Evolutionary conservation across 305 asterid species (phyloP).

Genomic region (Ruellia speciosa): DNA sequence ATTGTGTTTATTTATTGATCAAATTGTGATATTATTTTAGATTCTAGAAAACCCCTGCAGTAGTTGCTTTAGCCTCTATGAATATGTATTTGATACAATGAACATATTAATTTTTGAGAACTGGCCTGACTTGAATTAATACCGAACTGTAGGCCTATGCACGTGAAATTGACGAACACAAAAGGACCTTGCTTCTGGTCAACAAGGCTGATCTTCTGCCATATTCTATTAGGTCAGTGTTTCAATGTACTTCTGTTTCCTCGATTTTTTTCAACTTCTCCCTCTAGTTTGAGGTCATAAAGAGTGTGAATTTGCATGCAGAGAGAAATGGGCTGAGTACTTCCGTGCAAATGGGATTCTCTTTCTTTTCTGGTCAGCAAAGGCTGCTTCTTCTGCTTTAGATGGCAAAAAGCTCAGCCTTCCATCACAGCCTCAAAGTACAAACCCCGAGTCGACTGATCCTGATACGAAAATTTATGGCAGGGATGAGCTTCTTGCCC

Average conservation of each 20-base stretch:
- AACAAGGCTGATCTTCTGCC: slow-evolving; percentile 97
- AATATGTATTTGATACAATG: too few species aligned
- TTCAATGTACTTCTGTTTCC: slow-evolving; percentile 18
- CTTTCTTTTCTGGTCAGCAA: slow-evolving; percentile 96
- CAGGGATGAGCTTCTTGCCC: slow-evolving; percentile 69
- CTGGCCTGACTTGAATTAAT: neutral
- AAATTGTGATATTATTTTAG: neutral
- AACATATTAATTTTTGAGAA: too few species aligned
- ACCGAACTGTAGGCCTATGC: slow-evolving; percentile 66
- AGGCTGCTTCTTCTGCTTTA: slow-evolving; percentile 74
- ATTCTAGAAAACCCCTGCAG: neutral
- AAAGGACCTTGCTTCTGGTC: slow-evolving; percentile 78
- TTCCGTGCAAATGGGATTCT: slow-evolving; percentile 68
- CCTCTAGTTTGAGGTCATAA: neutral
- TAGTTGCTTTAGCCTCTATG: neutral
- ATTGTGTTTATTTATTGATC: neutral
- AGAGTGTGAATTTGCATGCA: slow-evolving; percentile 22
- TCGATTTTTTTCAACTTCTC: slow-evolving; percentile 3
- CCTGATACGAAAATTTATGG: slow-evolving; percentile 55
- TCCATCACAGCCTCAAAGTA: slow-evolving; percentile 25
- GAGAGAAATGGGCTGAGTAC: slow-evolving; percentile 80
- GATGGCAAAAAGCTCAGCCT: slow-evolving; percentile 47
- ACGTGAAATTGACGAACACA: slow-evolving; percentile 78
- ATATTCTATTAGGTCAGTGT: slow-evolving; percentile 59
- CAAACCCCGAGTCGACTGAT: slow-evolving; percentile 34